Percentiles rank a stretch among this genome's conserved stretches.
Conservation (phyloP, 306 rosid genomes). For the Canavalia gladiata region DNA sequence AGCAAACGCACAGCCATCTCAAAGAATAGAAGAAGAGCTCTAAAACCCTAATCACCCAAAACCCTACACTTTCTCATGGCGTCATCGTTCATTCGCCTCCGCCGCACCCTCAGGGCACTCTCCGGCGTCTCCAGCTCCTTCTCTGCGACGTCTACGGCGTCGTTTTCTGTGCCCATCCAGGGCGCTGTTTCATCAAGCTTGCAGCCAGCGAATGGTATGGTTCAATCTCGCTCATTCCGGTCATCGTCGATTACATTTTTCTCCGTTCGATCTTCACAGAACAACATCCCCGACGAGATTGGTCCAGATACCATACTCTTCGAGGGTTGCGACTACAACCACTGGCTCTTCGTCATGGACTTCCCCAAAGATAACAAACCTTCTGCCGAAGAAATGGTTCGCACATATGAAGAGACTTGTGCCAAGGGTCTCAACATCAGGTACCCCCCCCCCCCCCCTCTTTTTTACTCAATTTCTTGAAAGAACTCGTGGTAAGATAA, state of each 20-base stretch:
- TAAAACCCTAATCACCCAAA: conserved; percentile 48
- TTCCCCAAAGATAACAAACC: conserved; percentile 64
- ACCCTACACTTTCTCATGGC: conserved; percentile 61
- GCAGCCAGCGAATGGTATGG: not conserved
- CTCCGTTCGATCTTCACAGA: conserved; percentile 51
- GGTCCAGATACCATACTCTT: conserved; percentile 80
- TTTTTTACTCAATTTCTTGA: not conserved
- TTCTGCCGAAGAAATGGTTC: conserved; percentile 68
- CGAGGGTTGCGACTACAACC: conserved; percentile 91
- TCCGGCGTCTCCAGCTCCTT: conserved; percentile 55
- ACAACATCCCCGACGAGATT: conserved; percentile 53
- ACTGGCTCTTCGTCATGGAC: conserved; percentile 84
- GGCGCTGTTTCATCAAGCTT: conserved; percentile 6
- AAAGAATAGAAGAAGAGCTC: not conserved
- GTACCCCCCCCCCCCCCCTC: conserved; percentile 25
- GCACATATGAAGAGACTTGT: conserved; percentile 73
- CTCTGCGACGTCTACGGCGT: conserved; percentile 19
- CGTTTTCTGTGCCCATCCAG: conserved; percentile 25
- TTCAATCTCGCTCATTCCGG: conserved; percentile 56
- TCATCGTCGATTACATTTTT: conserved; percentile 52
- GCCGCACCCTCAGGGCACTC: conserved; percentile 55
- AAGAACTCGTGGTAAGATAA: not conserved
- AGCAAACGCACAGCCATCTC: too few species aligned
- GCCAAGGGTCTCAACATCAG: conserved; percentile 84
- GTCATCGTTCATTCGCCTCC: conserved; percentile 62